Conservation (phyloP, 495 filamentous ascomycete species). For the Thermochaetoides thermophila region DNA sequence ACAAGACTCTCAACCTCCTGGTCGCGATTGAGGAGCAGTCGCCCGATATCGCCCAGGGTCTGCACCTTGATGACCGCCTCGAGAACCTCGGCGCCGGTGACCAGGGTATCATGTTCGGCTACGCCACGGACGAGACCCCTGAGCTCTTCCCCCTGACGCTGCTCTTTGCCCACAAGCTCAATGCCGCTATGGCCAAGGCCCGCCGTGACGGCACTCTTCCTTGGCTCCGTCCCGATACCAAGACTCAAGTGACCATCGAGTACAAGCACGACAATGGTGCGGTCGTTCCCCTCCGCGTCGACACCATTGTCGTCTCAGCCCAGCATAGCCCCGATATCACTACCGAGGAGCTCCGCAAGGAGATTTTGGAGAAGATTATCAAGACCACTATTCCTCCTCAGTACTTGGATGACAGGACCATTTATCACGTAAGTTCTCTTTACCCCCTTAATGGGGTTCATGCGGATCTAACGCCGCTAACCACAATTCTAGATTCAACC, state of each 20-base stretch:
- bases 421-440: slow-evolving; percentile 63
- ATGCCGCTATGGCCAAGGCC: slow-evolving; percentile 78
- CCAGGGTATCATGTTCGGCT: slow-evolving; percentile 99
- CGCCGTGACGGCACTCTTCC: slow-evolving; percentile 75
- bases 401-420: slow-evolving; percentile 79
- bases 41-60: slow-evolving; percentile 95
- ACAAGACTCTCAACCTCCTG: slow-evolving; percentile 98
- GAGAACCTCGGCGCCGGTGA: slow-evolving; percentile 98
- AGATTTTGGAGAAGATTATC: slow-evolving; percentile 96
- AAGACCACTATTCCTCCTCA: slow-evolving; percentile 81
- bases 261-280: slow-evolving; percentile 93
- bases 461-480: too few relatives aligned
- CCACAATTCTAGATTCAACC: slow-evolving; percentile 92
- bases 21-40: slow-evolving; percentile 99
- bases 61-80: slow-evolving; percentile 89
- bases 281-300: slow-evolving; percentile 79
- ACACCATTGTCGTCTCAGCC: slow-evolving; percentile 92
- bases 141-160: slow-evolving; percentile 91
- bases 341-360: slow-evolving; percentile 84
- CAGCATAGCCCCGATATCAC: slow-evolving; percentile 83
- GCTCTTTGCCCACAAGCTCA: slow-evolving; percentile 88
- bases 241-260: slow-evolving; percentile 98
- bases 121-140: slow-evolving; percentile 98
- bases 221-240: slow-evolving; percentile 95
- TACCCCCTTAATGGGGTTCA: background rate